Conservation (phyloP, 148 eudicot genomes). For the Vaccinium macrocarpon region DNA sequence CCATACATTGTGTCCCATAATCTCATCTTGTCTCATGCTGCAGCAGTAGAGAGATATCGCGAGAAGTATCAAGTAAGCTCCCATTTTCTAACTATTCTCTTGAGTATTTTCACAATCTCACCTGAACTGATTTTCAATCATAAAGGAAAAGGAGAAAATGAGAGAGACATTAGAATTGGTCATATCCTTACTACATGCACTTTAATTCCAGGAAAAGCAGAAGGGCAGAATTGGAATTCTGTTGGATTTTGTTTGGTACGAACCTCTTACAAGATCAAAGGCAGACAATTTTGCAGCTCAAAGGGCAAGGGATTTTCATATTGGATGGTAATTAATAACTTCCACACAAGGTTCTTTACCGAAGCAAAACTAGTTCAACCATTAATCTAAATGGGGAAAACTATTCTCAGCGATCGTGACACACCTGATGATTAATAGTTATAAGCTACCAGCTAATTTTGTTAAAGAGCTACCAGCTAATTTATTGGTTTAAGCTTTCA, state of each 20-base stretch:
- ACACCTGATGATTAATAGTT: not conserved
- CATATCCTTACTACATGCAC: not conserved
- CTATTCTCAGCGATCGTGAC: not conserved
- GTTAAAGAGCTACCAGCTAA: not conserved
- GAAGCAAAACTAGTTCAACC: not conserved
- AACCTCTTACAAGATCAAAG: slow-evolving; percentile 72
- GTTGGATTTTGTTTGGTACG: slow-evolving; percentile 92
- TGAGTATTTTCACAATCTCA: not conserved
- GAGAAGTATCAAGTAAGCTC: slow-evolving; percentile 59
- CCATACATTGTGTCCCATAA: slow-evolving; percentile 90
- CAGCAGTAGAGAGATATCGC: slow-evolving; percentile 92
- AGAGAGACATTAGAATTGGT: not conserved
- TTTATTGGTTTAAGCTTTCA: not conserved
- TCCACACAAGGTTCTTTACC: not conserved
- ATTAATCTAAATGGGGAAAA: not conserved
- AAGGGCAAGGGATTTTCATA: slow-evolving; percentile 91
- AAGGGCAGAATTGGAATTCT: slow-evolving; percentile 88
- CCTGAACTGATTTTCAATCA: not conserved
- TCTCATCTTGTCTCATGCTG: slow-evolving; percentile 70
- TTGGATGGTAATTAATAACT: slow-evolving; percentile 70
- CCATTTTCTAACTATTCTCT: not conserved
- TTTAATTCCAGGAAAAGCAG: slow-evolving; percentile 50
- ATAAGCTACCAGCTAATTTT: not conserved
- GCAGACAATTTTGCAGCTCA: slow-evolving; percentile 83
- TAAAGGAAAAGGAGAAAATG: not conserved